Conservation (phyloP, 228 moss, liverwort and hornwort genomes). For the Sphagnum magellanicum region DNA sequence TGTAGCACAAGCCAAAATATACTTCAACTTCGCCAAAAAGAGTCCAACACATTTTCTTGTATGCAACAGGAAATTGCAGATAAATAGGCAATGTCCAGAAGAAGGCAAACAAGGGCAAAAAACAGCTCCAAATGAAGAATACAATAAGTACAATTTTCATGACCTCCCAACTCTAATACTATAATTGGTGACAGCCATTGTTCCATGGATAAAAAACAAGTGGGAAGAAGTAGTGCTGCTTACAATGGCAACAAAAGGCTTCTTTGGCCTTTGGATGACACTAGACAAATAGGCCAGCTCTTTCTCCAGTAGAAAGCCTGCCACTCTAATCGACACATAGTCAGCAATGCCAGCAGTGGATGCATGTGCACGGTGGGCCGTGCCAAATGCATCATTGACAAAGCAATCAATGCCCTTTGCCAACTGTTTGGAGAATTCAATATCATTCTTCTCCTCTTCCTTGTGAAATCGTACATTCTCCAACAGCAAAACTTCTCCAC, state of each 20-base stretch:
- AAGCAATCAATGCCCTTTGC: constrained; percentile 62
- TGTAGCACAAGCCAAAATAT: too few species aligned
- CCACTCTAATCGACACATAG: constrained; percentile 56
- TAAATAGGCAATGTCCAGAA: too few species aligned
- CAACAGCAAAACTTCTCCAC: constrained; percentile 66
- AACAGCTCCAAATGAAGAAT: too few species aligned
- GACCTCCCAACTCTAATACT: too few species aligned
- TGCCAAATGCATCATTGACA: constrained; percentile 93
- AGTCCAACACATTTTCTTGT: too few species aligned
- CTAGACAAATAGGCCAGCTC: constrained; percentile 82
- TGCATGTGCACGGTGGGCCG: constrained; percentile 91
- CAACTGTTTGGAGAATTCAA: constrained; percentile 71
- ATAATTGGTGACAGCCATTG: too few species aligned
- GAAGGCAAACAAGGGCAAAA: too few species aligned
- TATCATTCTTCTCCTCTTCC: constrained; percentile 95
- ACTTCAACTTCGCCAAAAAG: too few species aligned
- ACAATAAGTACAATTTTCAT: too few species aligned
- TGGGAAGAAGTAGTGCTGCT: constrained; percentile 4
- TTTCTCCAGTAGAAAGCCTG: constrained; percentile 83
- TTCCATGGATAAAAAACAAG: too few species aligned
- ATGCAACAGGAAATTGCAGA: too few species aligned
- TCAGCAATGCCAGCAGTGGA: constrained; percentile 83
- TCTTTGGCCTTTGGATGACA: constrained; percentile 55
- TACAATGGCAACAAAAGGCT: constrained; percentile 91
- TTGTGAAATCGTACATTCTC: constrained; percentile 95